Percentiles rank a stretch among this genome's conserved stretches.
Conservation (phyloP, 495 filamentous ascomycete genomes). For the Podospora bellae-mahoneyi region DNA sequence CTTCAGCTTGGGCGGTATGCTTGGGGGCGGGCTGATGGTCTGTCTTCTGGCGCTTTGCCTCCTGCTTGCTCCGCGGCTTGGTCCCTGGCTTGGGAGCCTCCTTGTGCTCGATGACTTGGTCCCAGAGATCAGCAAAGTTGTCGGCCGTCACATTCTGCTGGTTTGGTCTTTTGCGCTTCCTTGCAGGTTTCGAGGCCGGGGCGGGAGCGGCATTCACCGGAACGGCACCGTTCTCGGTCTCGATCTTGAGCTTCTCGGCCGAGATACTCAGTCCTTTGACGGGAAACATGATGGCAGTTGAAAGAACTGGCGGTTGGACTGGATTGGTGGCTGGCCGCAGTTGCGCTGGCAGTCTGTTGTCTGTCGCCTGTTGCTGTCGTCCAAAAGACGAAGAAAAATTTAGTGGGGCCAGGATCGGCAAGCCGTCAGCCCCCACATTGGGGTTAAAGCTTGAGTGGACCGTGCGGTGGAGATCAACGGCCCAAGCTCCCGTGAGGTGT, state of each 20-base stretch:
- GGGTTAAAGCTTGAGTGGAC: background rate
- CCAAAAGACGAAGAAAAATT: slow-evolving; percentile 5
- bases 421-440: background rate
- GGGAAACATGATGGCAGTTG: slow-evolving; percentile 69
- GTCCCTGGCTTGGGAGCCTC: slow-evolving; percentile 21
- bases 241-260: slow-evolving; percentile 63
- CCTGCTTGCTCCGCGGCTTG: slow-evolving; percentile 31
- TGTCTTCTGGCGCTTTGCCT: slow-evolving; percentile 3
- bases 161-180: slow-evolving; percentile 60
- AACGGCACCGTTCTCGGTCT: slow-evolving; percentile 47
- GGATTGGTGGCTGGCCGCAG: background rate
- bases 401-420: slow-evolving; percentile 7
- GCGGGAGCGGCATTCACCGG: slow-evolving; percentile 27
- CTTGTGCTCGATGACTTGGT: slow-evolving; percentile 72
- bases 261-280: slow-evolving; percentile 87
- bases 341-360: background rate
- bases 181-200: slow-evolving; percentile 33
- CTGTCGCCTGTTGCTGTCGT: background rate
- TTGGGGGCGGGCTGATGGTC: background rate
- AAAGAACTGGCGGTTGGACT: background rate
- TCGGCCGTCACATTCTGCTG: slow-evolving; percentile 57
- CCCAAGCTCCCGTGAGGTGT: background rate
- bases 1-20: background rate
- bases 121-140: slow-evolving; percentile 75
- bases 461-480: background rate